These are phyloP conservation scores for Plantago coronopus DNA, from an alignment of 305 asterid genomes.

Conservation along the genomic window DNA sequence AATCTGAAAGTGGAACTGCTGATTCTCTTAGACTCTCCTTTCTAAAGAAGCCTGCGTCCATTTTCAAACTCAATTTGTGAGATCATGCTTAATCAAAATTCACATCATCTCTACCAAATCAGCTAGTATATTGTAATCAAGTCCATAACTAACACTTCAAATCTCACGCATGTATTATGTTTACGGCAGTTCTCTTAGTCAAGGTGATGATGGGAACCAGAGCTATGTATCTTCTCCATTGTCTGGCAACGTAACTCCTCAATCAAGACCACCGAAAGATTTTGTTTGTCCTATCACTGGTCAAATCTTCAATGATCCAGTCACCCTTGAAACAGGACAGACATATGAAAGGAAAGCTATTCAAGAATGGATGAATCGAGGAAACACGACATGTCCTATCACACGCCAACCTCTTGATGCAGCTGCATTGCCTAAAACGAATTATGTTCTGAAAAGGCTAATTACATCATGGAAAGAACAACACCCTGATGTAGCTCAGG, in stretches of 20 bases:
- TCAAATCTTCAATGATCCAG: constrained; percentile 75
- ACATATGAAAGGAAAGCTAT: constrained; percentile 84
- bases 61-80: not conserved
- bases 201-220: constrained; percentile 52
- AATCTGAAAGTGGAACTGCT: not conserved
- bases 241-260: constrained; percentile 56
- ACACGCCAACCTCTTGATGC: constrained; percentile 74
- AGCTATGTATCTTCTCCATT: constrained; percentile 51
- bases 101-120: not conserved
- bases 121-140: too few relatives aligned
- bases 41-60: not conserved
- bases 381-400: constrained; percentile 79
- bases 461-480: constrained; percentile 86
- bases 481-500: constrained; percentile 73
- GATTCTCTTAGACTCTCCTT: too few relatives aligned
- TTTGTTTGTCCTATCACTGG: constrained; percentile 86
- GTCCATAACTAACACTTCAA: too few relatives aligned
- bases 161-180: constrained; percentile 15
- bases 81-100: not conserved
- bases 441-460: constrained; percentile 73
- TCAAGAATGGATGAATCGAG: constrained; percentile 87
- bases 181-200: constrained; percentile 37
- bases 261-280: constrained; percentile 85
- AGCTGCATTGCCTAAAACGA: constrained; percentile 65
- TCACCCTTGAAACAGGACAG: constrained; percentile 86